These are phyloP conservation scores for Camellia granthamiana DNA, from an alignment of 148 eudicot species.

Conservation along the genomic window DNA sequence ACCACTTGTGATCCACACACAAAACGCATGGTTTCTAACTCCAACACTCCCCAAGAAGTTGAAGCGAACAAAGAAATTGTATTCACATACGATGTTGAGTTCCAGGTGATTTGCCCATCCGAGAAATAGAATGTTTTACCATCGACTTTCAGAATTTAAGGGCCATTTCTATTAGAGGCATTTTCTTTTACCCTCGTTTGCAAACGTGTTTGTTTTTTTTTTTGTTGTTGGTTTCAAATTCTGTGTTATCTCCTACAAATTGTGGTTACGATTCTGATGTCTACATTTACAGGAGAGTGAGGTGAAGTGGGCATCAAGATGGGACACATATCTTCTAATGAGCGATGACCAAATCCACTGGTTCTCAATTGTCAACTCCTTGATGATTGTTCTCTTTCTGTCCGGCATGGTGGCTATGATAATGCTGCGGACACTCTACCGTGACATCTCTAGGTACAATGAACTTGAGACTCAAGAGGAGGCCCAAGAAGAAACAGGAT, in stretches of 20 bases:
- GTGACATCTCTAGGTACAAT: constrained; percentile 40
- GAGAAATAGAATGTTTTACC: not conserved
- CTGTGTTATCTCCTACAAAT: not conserved
- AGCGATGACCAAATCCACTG: constrained; percentile 27
- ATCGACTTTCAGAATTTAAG: not conserved
- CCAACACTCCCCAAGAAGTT: constrained; percentile 32
- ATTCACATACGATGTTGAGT: constrained; percentile 42
- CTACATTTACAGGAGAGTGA: constrained; percentile 35
- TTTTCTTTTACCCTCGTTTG: not conserved
- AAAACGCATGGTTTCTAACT: constrained; percentile 19
- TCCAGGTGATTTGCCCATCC: constrained; percentile 23
- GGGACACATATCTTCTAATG: constrained; percentile 32
- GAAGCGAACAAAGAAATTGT: constrained; percentile 37
- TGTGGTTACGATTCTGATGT: not conserved
- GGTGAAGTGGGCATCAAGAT: constrained; percentile 37
- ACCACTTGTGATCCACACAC: constrained; percentile 24
- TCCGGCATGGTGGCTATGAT: constrained; percentile 41
- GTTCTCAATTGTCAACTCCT: constrained; percentile 30
- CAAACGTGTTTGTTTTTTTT: not conserved
- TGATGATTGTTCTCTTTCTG: constrained; percentile 33
- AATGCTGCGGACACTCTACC: constrained; percentile 37
- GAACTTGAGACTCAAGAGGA: constrained; percentile 36
- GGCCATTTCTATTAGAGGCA: not conserved
- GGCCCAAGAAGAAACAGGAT: constrained; percentile 40
- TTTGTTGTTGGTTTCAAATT: too few relatives aligned